Evolutionary conservation across 306 rosid species (phyloP), one percentile per base, ranked within the genome.

Genomic region (Vigna unguiculata): DNA sequence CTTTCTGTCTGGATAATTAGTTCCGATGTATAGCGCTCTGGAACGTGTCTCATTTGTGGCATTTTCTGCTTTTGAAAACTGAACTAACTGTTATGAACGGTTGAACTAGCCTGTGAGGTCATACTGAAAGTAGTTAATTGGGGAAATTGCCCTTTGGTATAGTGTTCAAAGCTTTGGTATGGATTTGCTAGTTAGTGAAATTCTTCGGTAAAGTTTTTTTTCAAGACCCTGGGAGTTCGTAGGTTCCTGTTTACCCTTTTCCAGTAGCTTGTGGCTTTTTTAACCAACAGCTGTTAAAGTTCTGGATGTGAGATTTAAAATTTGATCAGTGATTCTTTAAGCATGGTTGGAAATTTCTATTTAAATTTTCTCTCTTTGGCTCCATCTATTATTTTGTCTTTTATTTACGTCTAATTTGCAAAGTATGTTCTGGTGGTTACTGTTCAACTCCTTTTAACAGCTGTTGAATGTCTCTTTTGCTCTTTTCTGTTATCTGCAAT

Each of bases 121-220:
- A 74, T 7, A n/a, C 60, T 74, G 52, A 62, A 48, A 49, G 30
- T 15, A 60, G 69, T 74, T 45, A 74, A 74, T 55, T 11, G 9
- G 45, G 58, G 30, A 32, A 19, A 46, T 25, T 43, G 7, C 52
- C 41, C 63, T 75, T 45, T 60, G 24, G 7, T 61, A 14, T 61
- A 16, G 51, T 47, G 24, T 62, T 62, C 51, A 75, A 75, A 61
- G 46, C 16, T 21, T 74, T 30, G 38, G 46, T 19, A 16, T 59
- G 47, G 49, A 30, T 77, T 77, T 32, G 13, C 49, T 61, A 30
- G 79, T 75, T 75, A 7, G 71, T 59, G 60, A 41, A 41, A 16
- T 43, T 72, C 41, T 55, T 60, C 13, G 22, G 48, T 43, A 12
- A 51, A 45, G 4, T 10, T 24, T n/a, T 17, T 28, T 74, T 47